A percentile compares a stretch with the other conserved stretches of the same genome.
These are phyloP conservation scores for Endocalyx cinctus DNA, from an alignment of 2,329 filamentous ascomycete species.

Conservation along the genomic window DNA sequence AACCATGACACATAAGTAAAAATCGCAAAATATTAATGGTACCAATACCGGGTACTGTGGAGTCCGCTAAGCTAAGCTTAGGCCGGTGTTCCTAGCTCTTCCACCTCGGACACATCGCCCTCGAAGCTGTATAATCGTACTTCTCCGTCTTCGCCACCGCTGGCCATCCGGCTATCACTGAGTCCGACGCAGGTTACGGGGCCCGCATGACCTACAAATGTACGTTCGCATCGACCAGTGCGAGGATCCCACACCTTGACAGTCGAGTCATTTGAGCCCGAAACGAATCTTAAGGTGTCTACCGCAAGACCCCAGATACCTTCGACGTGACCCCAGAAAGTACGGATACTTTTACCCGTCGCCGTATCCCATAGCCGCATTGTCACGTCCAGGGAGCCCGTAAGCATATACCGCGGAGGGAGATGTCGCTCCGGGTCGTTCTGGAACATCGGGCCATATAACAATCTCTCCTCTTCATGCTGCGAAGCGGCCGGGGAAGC, in stretches of 20 bases:
- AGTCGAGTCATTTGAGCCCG: conserved; percentile 87
- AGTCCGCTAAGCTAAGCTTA: no score
- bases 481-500: conserved; percentile 14
- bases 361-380: conserved; percentile 89
- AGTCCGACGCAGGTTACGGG: conserved; percentile 91
- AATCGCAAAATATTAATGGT: no score
- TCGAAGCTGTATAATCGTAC: conserved; percentile 80
- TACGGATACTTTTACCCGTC: conserved; percentile 77
- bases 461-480: conserved; percentile 42
- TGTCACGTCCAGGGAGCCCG: conserved; percentile 84
- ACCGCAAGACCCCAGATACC: conserved; percentile 91
- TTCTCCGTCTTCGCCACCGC: conserved; percentile 89
- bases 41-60: no score
- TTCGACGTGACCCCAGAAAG: conserved; percentile 95
- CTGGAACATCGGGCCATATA: conserved; percentile 60
- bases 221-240: conserved; percentile 86
- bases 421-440: conserved; percentile 58
- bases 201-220: conserved; percentile 83
- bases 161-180: conserved; percentile 84
- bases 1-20: no score
- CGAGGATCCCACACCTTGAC: conserved; percentile 93
- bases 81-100: conserved; percentile 47
- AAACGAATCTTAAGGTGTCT: conserved; percentile 82
- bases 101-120: conserved; percentile 38
- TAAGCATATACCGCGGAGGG: conserved; percentile 88